Evolutionary conservation across 2,329 filamentous ascomycete genomes (phyloP).

Genomic region (Pseudogymnoascus sp.): DNA sequence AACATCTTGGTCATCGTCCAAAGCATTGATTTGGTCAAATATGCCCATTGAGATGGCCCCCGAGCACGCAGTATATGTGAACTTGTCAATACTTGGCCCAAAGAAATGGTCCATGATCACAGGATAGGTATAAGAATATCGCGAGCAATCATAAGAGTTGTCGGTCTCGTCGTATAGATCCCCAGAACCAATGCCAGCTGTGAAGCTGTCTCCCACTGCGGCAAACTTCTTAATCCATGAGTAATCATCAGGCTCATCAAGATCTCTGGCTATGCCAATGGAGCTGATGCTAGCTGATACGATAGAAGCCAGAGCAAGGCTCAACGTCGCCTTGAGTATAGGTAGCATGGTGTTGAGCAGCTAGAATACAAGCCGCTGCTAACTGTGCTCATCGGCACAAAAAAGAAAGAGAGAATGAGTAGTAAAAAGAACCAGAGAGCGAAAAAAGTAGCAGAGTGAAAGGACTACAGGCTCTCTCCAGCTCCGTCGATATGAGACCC

Average conservation of each 20-base stretch:
- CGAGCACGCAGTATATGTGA: conserved; percentile 25
- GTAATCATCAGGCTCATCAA: neutral
- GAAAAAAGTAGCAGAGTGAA: neutral
- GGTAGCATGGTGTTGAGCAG: neutral
- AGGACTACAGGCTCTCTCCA: neutral
- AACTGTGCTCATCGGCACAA: neutral
- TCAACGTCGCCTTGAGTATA: neutral
- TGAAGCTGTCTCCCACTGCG: conserved; percentile 32
- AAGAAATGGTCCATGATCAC: conserved; percentile 22
- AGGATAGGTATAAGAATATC: conserved; percentile 26
- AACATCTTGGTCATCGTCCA: conserved; percentile 27
- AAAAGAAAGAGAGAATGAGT: neutral
- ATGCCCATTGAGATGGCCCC: conserved; percentile 24
- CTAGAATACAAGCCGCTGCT: neutral
- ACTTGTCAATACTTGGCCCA: conserved; percentile 20
- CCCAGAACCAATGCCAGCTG: conserved; percentile 30
- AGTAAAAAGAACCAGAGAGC: neutral
- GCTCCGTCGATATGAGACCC: neutral
- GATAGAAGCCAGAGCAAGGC: neutral
- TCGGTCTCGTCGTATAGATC: conserved; percentile 10
- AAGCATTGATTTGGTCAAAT: conserved; percentile 22
- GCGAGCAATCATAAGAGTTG: conserved; percentile 20
- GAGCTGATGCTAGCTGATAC: neutral
- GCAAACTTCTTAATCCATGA: conserved; percentile 25
- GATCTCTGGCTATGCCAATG: neutral